Conservation (phyloP, 2,329 filamentous ascomycete species). For the Verticillium nonalfalfae region DNA sequence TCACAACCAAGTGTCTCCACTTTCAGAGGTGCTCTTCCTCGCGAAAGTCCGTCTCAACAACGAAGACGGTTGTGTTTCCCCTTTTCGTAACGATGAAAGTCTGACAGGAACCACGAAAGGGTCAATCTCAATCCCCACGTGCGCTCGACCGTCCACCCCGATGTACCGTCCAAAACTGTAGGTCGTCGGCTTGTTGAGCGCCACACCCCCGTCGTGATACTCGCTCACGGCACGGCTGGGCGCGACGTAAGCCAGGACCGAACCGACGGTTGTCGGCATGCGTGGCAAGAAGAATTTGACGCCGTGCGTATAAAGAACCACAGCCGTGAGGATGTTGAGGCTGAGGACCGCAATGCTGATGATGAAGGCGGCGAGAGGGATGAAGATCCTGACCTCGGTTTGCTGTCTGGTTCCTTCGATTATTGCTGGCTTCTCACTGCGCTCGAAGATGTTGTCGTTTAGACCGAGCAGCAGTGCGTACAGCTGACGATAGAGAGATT, state of each 20-base stretch:
- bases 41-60: background rate
- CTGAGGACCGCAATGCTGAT: slow-evolving; percentile 35
- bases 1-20: slow-evolving; percentile 7
- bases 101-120: slow-evolving; percentile 30
- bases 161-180: slow-evolving; percentile 45
- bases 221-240: slow-evolving; percentile 32
- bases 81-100: slow-evolving; percentile 3
- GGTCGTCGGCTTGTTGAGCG: slow-evolving; percentile 2
- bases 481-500: slow-evolving; percentile 17
- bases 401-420: slow-evolving; percentile 12
- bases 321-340: slow-evolving; percentile 34
- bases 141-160: slow-evolving; percentile 36
- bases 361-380: slow-evolving; percentile 37
- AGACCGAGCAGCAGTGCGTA: slow-evolving; percentile 27
- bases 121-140: slow-evolving; percentile 45
- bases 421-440: accelerated
- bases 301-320: slow-evolving; percentile 32
- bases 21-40: background rate
- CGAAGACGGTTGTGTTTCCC: slow-evolving; percentile 4
- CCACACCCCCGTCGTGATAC: slow-evolving; percentile 15
- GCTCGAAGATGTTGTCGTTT: slow-evolving; percentile 32
- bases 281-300: slow-evolving; percentile 38
- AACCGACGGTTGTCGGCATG: slow-evolving; percentile 44
- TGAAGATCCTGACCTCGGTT: slow-evolving; percentile 36
- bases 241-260: slow-evolving; percentile 38